Evolutionary conservation across 352 stramenopile genomes (phyloP).

Genomic region (Thraustochytrium striatum): DNA sequence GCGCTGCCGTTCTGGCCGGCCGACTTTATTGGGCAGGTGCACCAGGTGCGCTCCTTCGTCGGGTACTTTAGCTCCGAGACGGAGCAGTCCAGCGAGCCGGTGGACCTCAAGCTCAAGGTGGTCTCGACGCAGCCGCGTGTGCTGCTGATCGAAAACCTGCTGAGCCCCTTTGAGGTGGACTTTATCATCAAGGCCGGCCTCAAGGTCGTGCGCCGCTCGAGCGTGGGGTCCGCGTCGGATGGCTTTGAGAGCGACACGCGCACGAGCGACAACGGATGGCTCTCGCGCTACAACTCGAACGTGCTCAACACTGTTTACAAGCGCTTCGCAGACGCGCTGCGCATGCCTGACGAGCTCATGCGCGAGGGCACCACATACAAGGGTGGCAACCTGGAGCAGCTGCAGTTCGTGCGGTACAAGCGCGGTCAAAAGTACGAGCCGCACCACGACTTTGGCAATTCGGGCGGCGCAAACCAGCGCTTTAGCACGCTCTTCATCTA

Average conservation of each 20-base stretch:
- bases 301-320: slow-evolving; percentile 64
- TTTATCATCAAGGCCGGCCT: slow-evolving; percentile 62
- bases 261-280: slow-evolving; percentile 64
- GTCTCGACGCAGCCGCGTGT: slow-evolving; percentile 58
- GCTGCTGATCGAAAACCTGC: slow-evolving; percentile 66
- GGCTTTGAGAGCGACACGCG: slow-evolving; percentile 55
- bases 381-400: slow-evolving; percentile 56
- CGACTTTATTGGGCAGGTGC: slow-evolving; percentile 48
- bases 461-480: slow-evolving; percentile 59
- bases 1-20: slow-evolving; percentile 49
- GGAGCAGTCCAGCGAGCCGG: slow-evolving; percentile 7
- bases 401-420: slow-evolving; percentile 67
- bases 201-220: slow-evolving; percentile 57
- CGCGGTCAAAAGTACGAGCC: slow-evolving; percentile 49
- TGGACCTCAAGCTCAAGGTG: slow-evolving; percentile 50
- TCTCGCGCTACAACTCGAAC: slow-evolving; percentile 57
- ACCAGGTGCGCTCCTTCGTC: slow-evolving; percentile 30
- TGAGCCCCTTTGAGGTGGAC: slow-evolving; percentile 61
- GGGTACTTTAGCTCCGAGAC: slow-evolving; percentile 9
- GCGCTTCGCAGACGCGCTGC: slow-evolving; percentile 61
- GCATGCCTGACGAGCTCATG: slow-evolving; percentile 62
- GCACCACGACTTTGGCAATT: slow-evolving; percentile 54
- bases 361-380: slow-evolving; percentile 48
- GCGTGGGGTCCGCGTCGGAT: slow-evolving; percentile 51
- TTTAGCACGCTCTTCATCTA: slow-evolving; percentile 68